Evolutionary conservation across 2,329 filamentous ascomycete genomes (phyloP).

Genomic region (Epichloe sibirici): DNA sequence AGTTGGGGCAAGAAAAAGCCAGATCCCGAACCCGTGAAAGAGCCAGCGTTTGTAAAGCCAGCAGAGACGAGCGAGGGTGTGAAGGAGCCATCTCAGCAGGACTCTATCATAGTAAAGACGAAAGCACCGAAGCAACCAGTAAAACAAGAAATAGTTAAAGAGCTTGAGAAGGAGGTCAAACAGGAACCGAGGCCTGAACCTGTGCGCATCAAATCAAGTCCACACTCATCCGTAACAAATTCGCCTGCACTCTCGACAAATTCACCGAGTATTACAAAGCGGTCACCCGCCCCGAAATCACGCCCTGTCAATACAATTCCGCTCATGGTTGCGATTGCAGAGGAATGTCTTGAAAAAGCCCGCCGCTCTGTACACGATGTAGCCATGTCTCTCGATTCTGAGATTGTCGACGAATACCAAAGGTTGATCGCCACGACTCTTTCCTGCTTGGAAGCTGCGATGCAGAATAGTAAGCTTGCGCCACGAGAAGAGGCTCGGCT

Average conservation of each 20-base stretch:
- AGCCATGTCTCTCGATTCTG: constrained; percentile 23
- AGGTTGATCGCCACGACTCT: constrained; percentile 60
- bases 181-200: constrained; percentile 8
- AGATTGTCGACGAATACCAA: constrained; percentile 52
- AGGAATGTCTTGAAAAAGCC: constrained; percentile 62
- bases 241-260: constrained; percentile 28
- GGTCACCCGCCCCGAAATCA: constrained; percentile 29
- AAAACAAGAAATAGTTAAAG: constrained; percentile 5
- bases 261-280: constrained; percentile 29
- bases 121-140: constrained; percentile 6
- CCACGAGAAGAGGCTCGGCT: constrained; percentile 58
- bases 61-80: neutral
- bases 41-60: constrained; percentile 5
- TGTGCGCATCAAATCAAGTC: constrained; percentile 22
- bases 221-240: constrained; percentile 26
- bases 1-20: constrained; percentile 7
- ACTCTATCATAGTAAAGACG: constrained; percentile 6
- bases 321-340: constrained; percentile 57
- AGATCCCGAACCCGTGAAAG: constrained; percentile 4
- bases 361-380: constrained; percentile 39
- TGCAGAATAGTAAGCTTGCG: constrained; percentile 47
- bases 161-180: constrained; percentile 6
- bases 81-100: constrained; percentile 7
- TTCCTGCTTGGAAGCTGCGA: constrained; percentile 56
- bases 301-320: constrained; percentile 39